A percentile compares a stretch with the other conserved stretches of the same genome.
Evolutionary conservation across 352 stramenopile genomes (phyloP).

Genomic region (Globisporangium iwayamae): DNA sequence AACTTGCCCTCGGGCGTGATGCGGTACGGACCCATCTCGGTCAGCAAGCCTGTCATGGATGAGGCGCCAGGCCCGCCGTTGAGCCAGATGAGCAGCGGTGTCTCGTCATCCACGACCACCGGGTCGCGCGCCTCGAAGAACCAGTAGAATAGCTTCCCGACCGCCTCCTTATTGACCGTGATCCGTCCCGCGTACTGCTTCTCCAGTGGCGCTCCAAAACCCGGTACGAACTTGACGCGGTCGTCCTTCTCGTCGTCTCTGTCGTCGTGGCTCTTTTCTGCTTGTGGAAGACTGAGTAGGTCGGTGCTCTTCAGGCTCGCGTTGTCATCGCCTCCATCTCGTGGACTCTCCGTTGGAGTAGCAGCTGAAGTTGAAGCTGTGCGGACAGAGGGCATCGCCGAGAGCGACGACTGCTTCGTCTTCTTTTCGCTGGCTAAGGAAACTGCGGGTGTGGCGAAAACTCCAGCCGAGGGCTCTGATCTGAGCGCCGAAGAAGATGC

Average conservation of each 20-base stretch:
- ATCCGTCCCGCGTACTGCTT: conserved; percentile 75
- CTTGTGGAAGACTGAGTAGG: conserved; percentile 7
- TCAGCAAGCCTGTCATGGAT: conserved; percentile 76
- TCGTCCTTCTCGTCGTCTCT: conserved; percentile 23
- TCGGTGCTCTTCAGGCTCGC: conserved; percentile 7
- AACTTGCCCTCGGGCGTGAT: conserved; percentile 62
- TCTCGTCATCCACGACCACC: conserved; percentile 40
- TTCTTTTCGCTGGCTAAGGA: conserved; percentile 16
- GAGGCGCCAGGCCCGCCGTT: conserved; percentile 75
- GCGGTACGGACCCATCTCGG: conserved; percentile 79
- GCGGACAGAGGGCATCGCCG: conserved; percentile 7
- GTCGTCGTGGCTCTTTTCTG: conserved; percentile 4
- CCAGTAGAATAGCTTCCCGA: conserved; percentile 81
- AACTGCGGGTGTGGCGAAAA: neutral
- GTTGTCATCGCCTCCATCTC: neutral
- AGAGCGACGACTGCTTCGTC: conserved; percentile 4
- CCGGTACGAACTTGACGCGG: conserved; percentile 54
- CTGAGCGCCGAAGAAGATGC: conserved; percentile 8
- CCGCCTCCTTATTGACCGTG: conserved; percentile 47
- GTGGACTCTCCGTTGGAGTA: neutral
- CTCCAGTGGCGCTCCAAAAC: conserved; percentile 64
- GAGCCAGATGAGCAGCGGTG: conserved; percentile 75
- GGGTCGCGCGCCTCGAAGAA: conserved; percentile 72
- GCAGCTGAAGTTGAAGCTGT: conserved; percentile 12
- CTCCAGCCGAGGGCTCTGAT: conserved; percentile 1